Percentiles rank a stretch among this genome's conserved stretches.
Evolutionary conservation across 352 stramenopile genomes (phyloP).

Genomic region (Phytopythium boreale): DNA sequence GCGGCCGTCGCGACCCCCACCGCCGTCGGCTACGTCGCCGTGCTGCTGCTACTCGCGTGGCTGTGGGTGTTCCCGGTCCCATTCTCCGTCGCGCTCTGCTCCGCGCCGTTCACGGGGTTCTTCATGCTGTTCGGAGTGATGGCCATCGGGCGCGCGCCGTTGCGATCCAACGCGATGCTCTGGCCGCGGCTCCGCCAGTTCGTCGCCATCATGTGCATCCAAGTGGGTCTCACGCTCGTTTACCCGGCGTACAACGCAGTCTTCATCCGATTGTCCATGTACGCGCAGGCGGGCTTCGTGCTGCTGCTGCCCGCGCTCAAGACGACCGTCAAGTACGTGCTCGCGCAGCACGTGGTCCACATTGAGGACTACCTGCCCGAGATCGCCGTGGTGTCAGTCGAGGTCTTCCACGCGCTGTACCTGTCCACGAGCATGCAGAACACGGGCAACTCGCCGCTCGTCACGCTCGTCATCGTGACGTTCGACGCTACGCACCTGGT

Average conservation of each 20-base stretch:
- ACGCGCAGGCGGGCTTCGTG: slow-evolving; percentile 9
- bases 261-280: neutral
- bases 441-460: slow-evolving; percentile 3
- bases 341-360: neutral
- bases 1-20: slow-evolving; percentile 12
- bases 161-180: slow-evolving; percentile 5
- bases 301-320: slow-evolving; percentile 12
- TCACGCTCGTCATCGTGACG: slow-evolving; percentile 7
- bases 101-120: slow-evolving; percentile 2
- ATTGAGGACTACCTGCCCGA: slow-evolving; percentile 8
- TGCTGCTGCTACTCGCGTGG: slow-evolving; percentile 11
- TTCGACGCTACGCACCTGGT: slow-evolving; percentile 8
- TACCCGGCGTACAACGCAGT: slow-evolving; percentile 5
- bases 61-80: slow-evolving; percentile 9
- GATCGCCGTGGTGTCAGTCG: slow-evolving; percentile 4
- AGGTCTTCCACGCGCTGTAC: slow-evolving; percentile 13
- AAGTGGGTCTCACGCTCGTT: neutral
- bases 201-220: neutral
- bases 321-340: slow-evolving; percentile 1
- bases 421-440: slow-evolving; percentile 12
- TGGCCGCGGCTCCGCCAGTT: slow-evolving; percentile 14
- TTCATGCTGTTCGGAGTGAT: slow-evolving; percentile 2
- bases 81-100: slow-evolving; percentile 1
- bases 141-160: neutral
- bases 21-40: slow-evolving; percentile 11